phyloP scores from a whole-genome alignment of 306 rosid genomes.

The Cicer arietinum region DNA sequence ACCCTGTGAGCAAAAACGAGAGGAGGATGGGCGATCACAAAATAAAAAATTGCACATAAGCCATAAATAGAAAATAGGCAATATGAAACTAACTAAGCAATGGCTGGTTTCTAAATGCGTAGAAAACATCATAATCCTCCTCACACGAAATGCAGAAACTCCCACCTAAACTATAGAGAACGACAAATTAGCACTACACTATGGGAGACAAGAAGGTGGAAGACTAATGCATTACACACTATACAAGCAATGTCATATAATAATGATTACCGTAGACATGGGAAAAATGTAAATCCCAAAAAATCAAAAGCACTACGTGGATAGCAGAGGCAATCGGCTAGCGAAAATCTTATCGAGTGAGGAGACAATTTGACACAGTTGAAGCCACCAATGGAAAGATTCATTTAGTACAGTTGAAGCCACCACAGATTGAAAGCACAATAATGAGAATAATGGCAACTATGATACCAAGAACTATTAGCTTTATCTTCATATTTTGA shows the following conservation, averaged over 20 bases:
- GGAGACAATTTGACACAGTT: conserved; percentile 54
- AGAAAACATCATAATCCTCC: conserved; percentile 43
- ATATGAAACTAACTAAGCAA: conserved; percentile 18
- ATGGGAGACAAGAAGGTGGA: conserved; percentile 9
- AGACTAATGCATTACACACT: conserved; percentile 47
- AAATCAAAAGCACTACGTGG: conserved; percentile 18
- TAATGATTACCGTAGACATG: conserved; percentile 34
- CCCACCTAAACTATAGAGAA: conserved; percentile 35
- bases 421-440: conserved; percentile 72
- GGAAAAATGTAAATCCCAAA: conserved; percentile 49
- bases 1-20: too few relatives aligned
- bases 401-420: conserved; percentile 71
- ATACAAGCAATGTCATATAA: conserved; percentile 60
- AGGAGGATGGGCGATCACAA: too few relatives aligned
- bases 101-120: conserved; percentile 29
- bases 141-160: conserved; percentile 33
- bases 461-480: conserved; percentile 79
- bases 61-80: background rate
- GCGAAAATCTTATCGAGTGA: conserved; percentile 20
- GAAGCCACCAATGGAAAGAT: conserved; percentile 52
- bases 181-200: conserved; percentile 33
- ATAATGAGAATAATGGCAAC: conserved; percentile 74
- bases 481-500: conserved; percentile 91
- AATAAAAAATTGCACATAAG: background rate
- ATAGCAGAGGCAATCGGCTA: conserved; percentile 39